Percentiles rank a stretch among this genome's conserved stretches.
These are phyloP conservation scores for Salisapilia sapeloensis DNA, from an alignment of 352 stramenopile genomes.

Conservation along the genomic window DNA sequence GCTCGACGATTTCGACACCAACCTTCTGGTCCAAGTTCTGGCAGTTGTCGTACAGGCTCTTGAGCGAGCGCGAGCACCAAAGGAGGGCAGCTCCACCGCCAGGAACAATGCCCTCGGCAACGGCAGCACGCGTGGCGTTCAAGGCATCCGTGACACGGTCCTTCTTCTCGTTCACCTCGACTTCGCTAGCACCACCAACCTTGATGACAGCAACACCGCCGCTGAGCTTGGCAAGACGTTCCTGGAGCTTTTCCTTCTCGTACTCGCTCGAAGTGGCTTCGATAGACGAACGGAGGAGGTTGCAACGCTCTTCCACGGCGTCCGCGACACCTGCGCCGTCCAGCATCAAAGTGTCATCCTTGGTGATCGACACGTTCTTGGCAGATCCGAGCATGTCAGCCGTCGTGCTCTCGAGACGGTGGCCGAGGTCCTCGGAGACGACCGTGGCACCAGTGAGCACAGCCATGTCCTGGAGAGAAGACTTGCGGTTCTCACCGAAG, in stretches of 20 bases:
- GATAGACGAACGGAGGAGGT: slow-evolving; percentile 92
- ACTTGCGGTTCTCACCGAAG: slow-evolving; percentile 99
- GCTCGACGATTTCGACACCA: slow-evolving; percentile 95
- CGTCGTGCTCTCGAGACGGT: slow-evolving; percentile 96
- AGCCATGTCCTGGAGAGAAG: slow-evolving; percentile 98
- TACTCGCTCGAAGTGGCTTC: slow-evolving; percentile 96
- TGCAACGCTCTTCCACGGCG: slow-evolving; percentile 91
- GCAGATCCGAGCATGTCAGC: slow-evolving; percentile 88
- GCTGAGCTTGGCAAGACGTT: slow-evolving; percentile 97
- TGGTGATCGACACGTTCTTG: slow-evolving; percentile 94
- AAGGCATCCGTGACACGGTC: slow-evolving; percentile 99
- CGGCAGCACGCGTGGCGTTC: slow-evolving; percentile 97
- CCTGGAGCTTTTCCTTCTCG: slow-evolving; percentile 99
- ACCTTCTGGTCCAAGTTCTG: slow-evolving; percentile 97
- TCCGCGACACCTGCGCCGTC: slow-evolving; percentile 89
- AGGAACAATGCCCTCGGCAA: slow-evolving; percentile 98
- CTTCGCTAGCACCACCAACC: slow-evolving; percentile 95
- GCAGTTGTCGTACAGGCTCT: slow-evolving; percentile 72
- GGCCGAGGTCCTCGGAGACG: slow-evolving; percentile 96
- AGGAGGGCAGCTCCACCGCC: slow-evolving; percentile 95
- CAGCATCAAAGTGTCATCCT: slow-evolving; percentile 99
- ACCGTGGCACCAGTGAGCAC: slow-evolving; percentile 96
- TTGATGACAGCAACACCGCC: slow-evolving; percentile 99
- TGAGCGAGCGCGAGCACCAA: slow-evolving; percentile 90
- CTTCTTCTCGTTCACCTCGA: slow-evolving; percentile 99